Percentiles rank a stretch among this genome's conserved stretches.
These are phyloP conservation scores for Jimgerdemannia flammicorona DNA, from an alignment of 192 early-diverging fungal species.

Conservation along the genomic window DNA sequence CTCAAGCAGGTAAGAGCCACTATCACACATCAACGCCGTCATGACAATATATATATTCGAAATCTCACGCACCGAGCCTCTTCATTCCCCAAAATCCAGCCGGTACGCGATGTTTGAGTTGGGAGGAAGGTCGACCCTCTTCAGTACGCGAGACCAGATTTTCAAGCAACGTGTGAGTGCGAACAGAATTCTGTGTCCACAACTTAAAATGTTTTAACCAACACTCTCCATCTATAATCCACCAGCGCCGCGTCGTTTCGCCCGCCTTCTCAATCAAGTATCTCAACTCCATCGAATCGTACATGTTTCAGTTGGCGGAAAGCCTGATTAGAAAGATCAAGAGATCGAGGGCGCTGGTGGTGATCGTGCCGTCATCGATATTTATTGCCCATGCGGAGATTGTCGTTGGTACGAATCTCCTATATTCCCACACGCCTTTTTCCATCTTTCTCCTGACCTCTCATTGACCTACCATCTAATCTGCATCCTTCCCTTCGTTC, in stretches of 20 bases:
- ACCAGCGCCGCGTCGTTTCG: slow-evolving; percentile 41
- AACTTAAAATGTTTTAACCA: background rate
- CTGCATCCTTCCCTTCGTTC: too few species aligned
- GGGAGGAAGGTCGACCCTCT: slow-evolving; percentile 17
- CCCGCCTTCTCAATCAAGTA: slow-evolving; percentile 45
- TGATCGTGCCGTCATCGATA: slow-evolving; percentile 21
- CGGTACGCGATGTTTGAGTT: background rate
- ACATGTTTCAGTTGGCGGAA: slow-evolving; percentile 27
- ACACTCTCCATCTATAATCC: background rate
- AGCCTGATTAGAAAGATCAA: slow-evolving; percentile 29
- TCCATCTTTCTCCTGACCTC: too few species aligned
- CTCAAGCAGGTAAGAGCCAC: slow-evolving; percentile 26
- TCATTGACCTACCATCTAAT: too few species aligned
- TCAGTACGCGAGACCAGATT: slow-evolving; percentile 27
- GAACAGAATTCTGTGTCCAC: too few species aligned
- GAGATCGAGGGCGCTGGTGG: slow-evolving; percentile 16
- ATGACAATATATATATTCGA: too few species aligned
- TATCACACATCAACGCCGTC: too few species aligned
- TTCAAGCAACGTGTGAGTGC: slow-evolving; percentile 27
- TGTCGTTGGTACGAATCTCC: slow-evolving; percentile 14
- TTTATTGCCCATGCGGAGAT: slow-evolving; percentile 26
- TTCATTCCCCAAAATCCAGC: too few species aligned
- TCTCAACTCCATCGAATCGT: slow-evolving; percentile 41
- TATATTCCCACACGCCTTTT: too few species aligned
- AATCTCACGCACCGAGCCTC: too few species aligned